Evolutionary conservation across 1,139 yeast species (phyloP).

Genomic region (Scheffersomyces quercinus): DNA sequence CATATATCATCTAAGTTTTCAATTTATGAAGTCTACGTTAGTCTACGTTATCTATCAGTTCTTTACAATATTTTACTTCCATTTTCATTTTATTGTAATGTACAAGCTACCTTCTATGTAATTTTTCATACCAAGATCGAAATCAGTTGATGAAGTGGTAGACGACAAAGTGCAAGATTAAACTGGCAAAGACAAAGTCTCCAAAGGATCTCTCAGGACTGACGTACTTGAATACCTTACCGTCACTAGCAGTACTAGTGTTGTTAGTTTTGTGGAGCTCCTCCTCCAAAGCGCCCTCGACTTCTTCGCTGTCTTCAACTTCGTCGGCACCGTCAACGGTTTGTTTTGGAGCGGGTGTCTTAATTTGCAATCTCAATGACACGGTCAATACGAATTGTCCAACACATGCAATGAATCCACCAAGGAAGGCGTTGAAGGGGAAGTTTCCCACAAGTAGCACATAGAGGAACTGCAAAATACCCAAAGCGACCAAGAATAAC

Average conservation of each 20-base stretch:
- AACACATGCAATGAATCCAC: slow-evolving; percentile 89
- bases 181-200: slow-evolving; percentile 84
- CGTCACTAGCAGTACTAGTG: slow-evolving; percentile 11
- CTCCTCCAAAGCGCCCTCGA: slow-evolving; percentile 3
- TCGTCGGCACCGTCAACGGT: slow-evolving; percentile 5
- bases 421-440: slow-evolving; percentile 95
- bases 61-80: too few relatives aligned
- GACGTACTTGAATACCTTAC: slow-evolving; percentile 46
- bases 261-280: slow-evolving; percentile 2
- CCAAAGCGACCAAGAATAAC: slow-evolving; percentile 70
- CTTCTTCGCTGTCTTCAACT: slow-evolving; percentile 9
- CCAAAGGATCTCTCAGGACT: slow-evolving; percentile 84
- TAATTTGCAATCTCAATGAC: slow-evolving; percentile 69
- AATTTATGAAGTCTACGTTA: too few relatives aligned
- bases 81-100: slow-evolving; percentile 2
- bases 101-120: slow-evolving; percentile 9
- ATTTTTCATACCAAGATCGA: slow-evolving; percentile 2
- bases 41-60: too few relatives aligned
- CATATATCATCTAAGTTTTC: too few relatives aligned
- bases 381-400: slow-evolving; percentile 93
- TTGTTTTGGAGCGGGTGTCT: slow-evolving; percentile 10
- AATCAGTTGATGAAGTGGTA: slow-evolving; percentile 83
- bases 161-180: slow-evolving; percentile 84
- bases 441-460: slow-evolving; percentile 79
- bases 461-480: slow-evolving; percentile 75